Percentiles rank a stretch among this genome's conserved stretches.
Conservation (phyloP, 2,329 filamentous ascomycete species). For the Chaetothyriales sp. region DNA sequence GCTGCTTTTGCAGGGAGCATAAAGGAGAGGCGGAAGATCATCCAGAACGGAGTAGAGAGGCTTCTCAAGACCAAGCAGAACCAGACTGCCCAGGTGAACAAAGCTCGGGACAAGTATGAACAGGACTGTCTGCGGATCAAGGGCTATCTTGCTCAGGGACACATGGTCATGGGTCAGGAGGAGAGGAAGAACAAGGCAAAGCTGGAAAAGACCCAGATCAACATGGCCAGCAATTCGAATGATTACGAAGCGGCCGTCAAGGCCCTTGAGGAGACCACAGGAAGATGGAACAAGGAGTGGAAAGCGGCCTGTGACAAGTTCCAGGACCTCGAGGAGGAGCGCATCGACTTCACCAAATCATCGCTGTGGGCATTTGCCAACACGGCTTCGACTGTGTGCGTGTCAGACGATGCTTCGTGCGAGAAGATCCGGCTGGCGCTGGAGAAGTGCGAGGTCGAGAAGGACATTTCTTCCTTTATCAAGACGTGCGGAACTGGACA, state of each 20-base stretch:
- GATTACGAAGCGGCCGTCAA: slow-evolving; percentile 94
- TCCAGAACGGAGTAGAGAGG: slow-evolving; percentile 88
- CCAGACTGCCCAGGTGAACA: slow-evolving; percentile 82
- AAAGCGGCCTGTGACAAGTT: slow-evolving; percentile 96
- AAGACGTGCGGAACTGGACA: slow-evolving; percentile 78
- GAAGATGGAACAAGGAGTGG: slow-evolving; percentile 95
- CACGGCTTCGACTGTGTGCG: slow-evolving; percentile 89
- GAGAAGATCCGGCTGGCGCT: slow-evolving; percentile 89
- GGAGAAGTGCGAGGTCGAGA: slow-evolving; percentile 92
- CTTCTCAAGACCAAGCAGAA: slow-evolving; percentile 83
- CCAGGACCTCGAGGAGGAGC: slow-evolving; percentile 94
- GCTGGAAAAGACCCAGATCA: slow-evolving; percentile 95
- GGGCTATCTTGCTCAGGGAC: slow-evolving; percentile 91
- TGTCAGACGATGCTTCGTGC: slow-evolving; percentile 90
- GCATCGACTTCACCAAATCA: slow-evolving; percentile 92
- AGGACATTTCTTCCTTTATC: slow-evolving; percentile 83
- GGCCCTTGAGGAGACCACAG: slow-evolving; percentile 83
- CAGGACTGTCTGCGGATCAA: slow-evolving; percentile 98
- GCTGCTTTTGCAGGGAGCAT: slow-evolving; percentile 83
- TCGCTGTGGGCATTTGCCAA: slow-evolving; percentile 98
- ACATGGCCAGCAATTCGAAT: slow-evolving; percentile 73
- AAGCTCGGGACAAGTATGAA: slow-evolving; percentile 89
- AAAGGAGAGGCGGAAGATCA: slow-evolving; percentile 93
- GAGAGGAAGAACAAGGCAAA: slow-evolving; percentile 98
- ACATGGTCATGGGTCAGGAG: slow-evolving; percentile 99